Evolutionary conservation across 2,329 filamentous ascomycete genomes (phyloP).

Genomic region (Arthroderma sp.): DNA sequence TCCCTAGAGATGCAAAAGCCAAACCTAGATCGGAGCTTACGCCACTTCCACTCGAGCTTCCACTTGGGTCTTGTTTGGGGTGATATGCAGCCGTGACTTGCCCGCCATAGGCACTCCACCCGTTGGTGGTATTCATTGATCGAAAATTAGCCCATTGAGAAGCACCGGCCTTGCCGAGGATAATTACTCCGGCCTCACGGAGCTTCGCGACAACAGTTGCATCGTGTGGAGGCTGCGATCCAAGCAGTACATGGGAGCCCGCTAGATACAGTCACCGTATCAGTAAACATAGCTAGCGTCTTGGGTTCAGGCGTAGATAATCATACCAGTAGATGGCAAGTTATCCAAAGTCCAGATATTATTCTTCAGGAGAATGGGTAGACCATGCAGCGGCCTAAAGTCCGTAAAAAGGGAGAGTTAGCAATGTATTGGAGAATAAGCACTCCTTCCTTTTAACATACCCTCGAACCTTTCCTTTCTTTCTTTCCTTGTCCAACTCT

Average conservation of each 20-base stretch:
- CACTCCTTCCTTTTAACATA: neutral
- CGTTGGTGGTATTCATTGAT: conserved; percentile 41
- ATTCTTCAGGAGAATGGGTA: conserved; percentile 58
- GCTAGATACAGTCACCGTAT: conserved; percentile 19
- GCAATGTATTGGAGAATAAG: too few species aligned
- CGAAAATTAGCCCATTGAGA: conserved; percentile 54
- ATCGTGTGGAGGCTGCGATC: conserved; percentile 44
- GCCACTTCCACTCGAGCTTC: conserved; percentile 49
- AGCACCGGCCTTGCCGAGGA: conserved; percentile 54
- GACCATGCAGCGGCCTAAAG: conserved; percentile 51
- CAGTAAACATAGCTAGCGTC: conserved; percentile 9
- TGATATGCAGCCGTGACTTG: conserved; percentile 51
- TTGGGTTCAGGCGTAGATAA: conserved; percentile 39
- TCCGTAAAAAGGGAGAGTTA: too few species aligned
- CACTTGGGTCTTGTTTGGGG: conserved; percentile 47
- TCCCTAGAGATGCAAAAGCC: conserved; percentile 45
- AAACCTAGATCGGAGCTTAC: conserved; percentile 48
- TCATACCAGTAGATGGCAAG: conserved; percentile 47
- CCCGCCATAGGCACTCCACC: conserved; percentile 53
- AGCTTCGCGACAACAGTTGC: conserved; percentile 48
- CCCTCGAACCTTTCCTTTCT: conserved; percentile 32
- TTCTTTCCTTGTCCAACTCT: conserved; percentile 44
- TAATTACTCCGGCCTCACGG: conserved; percentile 46
- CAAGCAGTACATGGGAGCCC: conserved; percentile 50
- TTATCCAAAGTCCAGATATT: conserved; percentile 52